Evolutionary conservation across 2,329 filamentous ascomycete genomes (phyloP), one percentile per base, ranked within the genome.

Genomic region (Colletotrichum acutatum): DNA sequence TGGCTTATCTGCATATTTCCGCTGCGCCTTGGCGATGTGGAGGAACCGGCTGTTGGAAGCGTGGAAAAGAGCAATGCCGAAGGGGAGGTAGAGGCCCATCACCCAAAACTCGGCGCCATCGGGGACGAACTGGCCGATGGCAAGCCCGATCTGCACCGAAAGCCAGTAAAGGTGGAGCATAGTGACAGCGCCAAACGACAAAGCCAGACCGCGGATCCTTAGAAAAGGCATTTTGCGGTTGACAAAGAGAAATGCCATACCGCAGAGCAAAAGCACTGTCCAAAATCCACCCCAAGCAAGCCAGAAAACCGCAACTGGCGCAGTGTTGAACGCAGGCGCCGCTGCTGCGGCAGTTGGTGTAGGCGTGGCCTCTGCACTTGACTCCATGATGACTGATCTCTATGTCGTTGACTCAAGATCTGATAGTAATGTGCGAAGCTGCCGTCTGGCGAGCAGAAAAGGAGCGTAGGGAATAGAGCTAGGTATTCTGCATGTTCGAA

Each of bases 21-120:
- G 83, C 78, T 92, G 90, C 30, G 86, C 83, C 74, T 85, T 86
- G 63, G 89, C 89, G 67, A 91, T 84, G 74, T 90, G 83, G 22
- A 91, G 84, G 66, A 92, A 89, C 68, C 89, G 89, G 76, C 84
- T 87, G 78, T 92, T 91, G 72, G 88, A 88, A 26, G 89, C 90
- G 77, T 93, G 90, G 78, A 92, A 92, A 5, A 93, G 81, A 8
- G 90, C 90, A 67, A 93, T 90, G 28, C 91, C 91, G 60, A 90
- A 87, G 12, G 91, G 91, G 3, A 93, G 83, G 79, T 90, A 91
- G 68, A 90, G 84, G 74, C 88, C 87, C 91, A 93, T 93, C 79
- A 91, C 86, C 90, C 90, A 93, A 78, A 86, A 93, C 79, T 92
- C 89, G 19, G 84, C 84, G 24, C 85, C 82, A 65, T 89, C 89